Evolutionary conservation across 306 rosid genomes (phyloP), one percentile per base, ranked within the genome.

Genomic region (Casuarina equisetifolia): DNA sequence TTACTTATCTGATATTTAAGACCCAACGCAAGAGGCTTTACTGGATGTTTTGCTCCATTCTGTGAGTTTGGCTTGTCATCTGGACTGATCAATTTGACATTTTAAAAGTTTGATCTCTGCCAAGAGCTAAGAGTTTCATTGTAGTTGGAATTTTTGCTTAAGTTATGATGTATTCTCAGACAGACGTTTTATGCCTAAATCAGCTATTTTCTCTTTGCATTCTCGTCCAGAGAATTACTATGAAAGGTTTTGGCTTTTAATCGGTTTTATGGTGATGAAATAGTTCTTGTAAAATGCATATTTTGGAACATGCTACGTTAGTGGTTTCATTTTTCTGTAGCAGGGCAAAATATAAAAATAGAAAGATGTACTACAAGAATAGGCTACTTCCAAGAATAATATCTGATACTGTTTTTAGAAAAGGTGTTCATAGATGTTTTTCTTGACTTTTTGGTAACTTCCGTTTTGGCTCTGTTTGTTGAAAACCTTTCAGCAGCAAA

Each of bases 41-140:
- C 63, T 57, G 63, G 63, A 57, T 57, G 10, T 25, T 61, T 32
- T 61, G 9, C 67, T 61, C 67, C 67, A 35, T 61, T 35, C 66
- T 25, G 67, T 4, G 8, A 2, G 16, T 61, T 40, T 9, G 39
- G 39, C 42, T 61, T 61, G 40, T 61, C 39, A 4, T 61, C 0
- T 61, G 11, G 43, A 61, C 67, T 61, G 13, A 32, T 25, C 67
- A 61, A 61, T 61, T 0, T 61, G 35, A 25, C 32, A 25, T 25
- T 35, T 61, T 61, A 61, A 0, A 32, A 61, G 67, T 40, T 9
- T 32, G 43, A 32, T 10, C 42, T 61, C 9, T 32, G 17, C 25
- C 4, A 17, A 35, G 35, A 61, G 35, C 38, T 61, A 13, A 36
- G 57, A 61, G 67, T 4, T 0, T 61, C 67, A 17, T 25, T 1